Base-by-base conservation (phyloP, 2,329 filamentous ascomycete species). In the Pseudogymnoascus sp. region DNA sequence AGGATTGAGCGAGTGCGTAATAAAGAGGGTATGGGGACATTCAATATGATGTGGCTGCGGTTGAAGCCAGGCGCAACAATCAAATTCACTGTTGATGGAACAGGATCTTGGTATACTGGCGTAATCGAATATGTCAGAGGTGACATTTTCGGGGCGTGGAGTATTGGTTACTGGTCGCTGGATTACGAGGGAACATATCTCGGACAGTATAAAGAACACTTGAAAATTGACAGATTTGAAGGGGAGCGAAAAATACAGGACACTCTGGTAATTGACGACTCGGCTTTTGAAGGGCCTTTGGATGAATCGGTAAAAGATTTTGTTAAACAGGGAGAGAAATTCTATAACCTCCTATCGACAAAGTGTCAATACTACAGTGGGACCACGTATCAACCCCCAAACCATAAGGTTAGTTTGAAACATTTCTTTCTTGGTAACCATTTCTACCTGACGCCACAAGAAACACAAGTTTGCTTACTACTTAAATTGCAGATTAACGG, bases 341-440 rank as follows among this genome's bases (percentile, higher is more conserved):
- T 11, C 42, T 65, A 59, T 17, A 59, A 33, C 17, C 57, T 65
- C 5, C 33, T 65, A 2, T 26, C 2, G 13, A 63, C 60, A 17
- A 61, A 35, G 9, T 65, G 50, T n/a, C 53, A 61, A 35, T 63
- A 63, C 21, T 63, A 65, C 35, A 61, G 42, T n/a, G 64, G 64
- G 13, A 63, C 21, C 4, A 65, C 64, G 13, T 11, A 8, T 9
- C 4, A 53, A 5, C 63, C 61, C 57, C 64, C 64, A 1, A 8
- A 53, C 15, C 50, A 61, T 33, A n/a, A 44, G 40, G 60, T 62
- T 9, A 28, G 60, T 21, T 36, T 15, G 33, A 36, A 36, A 36
- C 11, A 36, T 15, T 36, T 36, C 33, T 36, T 36, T 13, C 13
- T 36, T 15, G 2, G 13, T 15, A 9, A 36, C 33, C 5, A 36